Base-by-base conservation (phyloP, 371 early-diverging fungal species). In the Mucor velutinosus region DNA sequence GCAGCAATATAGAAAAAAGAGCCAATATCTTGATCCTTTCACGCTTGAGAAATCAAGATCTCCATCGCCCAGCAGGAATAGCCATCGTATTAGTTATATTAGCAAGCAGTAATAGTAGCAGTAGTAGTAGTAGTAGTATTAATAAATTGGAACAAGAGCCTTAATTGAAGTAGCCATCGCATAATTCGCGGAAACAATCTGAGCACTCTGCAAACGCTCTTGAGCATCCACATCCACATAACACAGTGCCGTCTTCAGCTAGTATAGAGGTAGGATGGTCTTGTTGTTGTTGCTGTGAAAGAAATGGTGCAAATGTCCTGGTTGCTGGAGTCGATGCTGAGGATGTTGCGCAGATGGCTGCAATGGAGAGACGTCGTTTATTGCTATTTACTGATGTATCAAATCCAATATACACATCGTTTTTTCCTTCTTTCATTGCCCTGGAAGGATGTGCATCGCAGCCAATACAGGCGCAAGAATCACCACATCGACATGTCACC, bases 371-470 rank as follows among this genome's bases (percentile, higher is more conserved):
- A 29, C 57, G 45, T 49, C 66, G 32, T 56, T 67, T 30, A 21
- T 19, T 47, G 11, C 15, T 55, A 61, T 49, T 45, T 3, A 30
- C 53, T 4, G 43, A 37, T 15, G 39, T 62, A 33, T 69, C 65
- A 57, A 69, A 70, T 29, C 76, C 75, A 53, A 76, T 69, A 56
- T 80, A 80, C 0, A 80, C 79, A 66, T 83, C 83, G 6, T 68
- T 66, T 32, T 63, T 67, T 7, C 73, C 72, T 33, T 69, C 68
- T 53, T 76, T 75, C 83, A 83, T 80, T 3, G 73, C 80, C 4
- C 79, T 70, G 14, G 79, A 80, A 35, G 83, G 83, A 58, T 83
- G 83, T 5, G 80, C 83, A 63, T 83, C 83, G 47, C 83, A 83
- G 1, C 83, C 83, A 56, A 74, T 70, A 66, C 83, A 83, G 14